phyloP scores from a whole-genome alignment of 352 stramenopile species.

The Globisporangium emineosum region DNA sequence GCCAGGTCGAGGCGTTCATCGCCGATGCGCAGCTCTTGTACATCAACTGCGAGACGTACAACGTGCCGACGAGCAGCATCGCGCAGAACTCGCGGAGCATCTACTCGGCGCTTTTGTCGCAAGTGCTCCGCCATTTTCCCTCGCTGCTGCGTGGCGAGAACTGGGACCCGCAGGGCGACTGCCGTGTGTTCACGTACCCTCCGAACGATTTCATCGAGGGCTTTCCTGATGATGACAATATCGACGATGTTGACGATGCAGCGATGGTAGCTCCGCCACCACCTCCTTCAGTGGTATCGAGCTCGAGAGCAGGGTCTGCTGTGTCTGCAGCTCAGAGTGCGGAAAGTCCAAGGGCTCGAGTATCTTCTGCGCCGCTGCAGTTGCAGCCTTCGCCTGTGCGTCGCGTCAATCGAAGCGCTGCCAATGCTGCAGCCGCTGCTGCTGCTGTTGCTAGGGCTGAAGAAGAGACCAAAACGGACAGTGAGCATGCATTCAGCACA shows the following conservation, averaged over 20 bases:
- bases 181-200: constrained; percentile 37
- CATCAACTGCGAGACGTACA: constrained; percentile 85
- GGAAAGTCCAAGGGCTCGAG: constrained; percentile 6
- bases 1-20: constrained; percentile 80
- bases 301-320: neutral
- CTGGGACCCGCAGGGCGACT: constrained; percentile 21
- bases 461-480: constrained; percentile 3
- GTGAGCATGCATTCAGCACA: neutral
- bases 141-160: constrained; percentile 31
- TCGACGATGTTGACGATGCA: constrained; percentile 13
- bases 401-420: neutral
- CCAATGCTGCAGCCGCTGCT: neutral
- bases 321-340: neutral
- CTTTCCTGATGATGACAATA: constrained; percentile 25
- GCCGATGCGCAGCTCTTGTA: constrained; percentile 71
- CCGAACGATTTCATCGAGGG: constrained; percentile 49
- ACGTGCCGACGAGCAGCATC: constrained; percentile 76
- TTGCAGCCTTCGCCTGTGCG: constrained; percentile 6
- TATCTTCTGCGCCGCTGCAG: neutral
- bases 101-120: constrained; percentile 50
- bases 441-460: neutral
- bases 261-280: neutral
- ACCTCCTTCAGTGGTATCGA: neutral
- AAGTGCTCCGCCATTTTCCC: constrained; percentile 64
- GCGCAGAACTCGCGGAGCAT: constrained; percentile 79